Percentiles rank a stretch among this genome's conserved stretches.
Conservation (phyloP, 257 asterid genomes). For the Solanum habrochaites region DNA sequence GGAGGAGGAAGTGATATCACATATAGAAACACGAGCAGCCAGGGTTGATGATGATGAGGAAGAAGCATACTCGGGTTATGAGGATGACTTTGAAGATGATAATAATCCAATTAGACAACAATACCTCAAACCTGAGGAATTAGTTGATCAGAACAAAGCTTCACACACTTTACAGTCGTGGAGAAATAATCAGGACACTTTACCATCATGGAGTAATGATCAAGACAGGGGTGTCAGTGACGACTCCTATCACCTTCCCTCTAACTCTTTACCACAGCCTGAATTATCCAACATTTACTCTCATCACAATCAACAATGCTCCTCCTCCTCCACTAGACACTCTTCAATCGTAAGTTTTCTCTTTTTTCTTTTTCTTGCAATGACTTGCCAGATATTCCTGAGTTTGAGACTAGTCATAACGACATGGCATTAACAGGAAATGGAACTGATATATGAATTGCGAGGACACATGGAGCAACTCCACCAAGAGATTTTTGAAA, state of each 20-base stretch:
- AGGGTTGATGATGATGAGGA: slow-evolving; percentile 16
- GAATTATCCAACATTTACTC: slow-evolving; percentile 19
- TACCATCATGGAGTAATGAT: slow-evolving; percentile 28
- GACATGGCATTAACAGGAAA: slow-evolving; percentile 36
- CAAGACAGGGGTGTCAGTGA: slow-evolving; percentile 20
- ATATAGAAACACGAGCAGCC: slow-evolving; percentile 3
- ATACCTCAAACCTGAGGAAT: slow-evolving; percentile 18
- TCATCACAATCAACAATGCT: slow-evolving; percentile 20
- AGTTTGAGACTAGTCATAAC: neutral
- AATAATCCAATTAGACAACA: slow-evolving; percentile 21
- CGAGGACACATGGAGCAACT: slow-evolving; percentile 78
- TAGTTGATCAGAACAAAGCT: slow-evolving; percentile 16
- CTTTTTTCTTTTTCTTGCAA: neutral
- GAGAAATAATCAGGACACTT: slow-evolving; percentile 21
- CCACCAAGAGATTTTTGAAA: slow-evolving; percentile 61
- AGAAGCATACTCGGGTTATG: slow-evolving; percentile 8
- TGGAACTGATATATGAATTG: slow-evolving; percentile 69
- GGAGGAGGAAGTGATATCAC: neutral
- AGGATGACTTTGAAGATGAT: slow-evolving; percentile 36
- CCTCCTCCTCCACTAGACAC: slow-evolving; percentile 19
- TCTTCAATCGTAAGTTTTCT: slow-evolving; percentile 47
- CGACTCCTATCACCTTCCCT: slow-evolving; percentile 24
- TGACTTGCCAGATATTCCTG: neutral
- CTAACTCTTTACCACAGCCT: slow-evolving; percentile 38
- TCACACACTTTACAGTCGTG: slow-evolving; percentile 19